A percentile compares a stretch with the other conserved stretches of the same genome.
These are phyloP conservation scores for Colletotrichum phormii DNA, from an alignment of 2,329 filamentous ascomycete species.

Conservation along the genomic window DNA sequence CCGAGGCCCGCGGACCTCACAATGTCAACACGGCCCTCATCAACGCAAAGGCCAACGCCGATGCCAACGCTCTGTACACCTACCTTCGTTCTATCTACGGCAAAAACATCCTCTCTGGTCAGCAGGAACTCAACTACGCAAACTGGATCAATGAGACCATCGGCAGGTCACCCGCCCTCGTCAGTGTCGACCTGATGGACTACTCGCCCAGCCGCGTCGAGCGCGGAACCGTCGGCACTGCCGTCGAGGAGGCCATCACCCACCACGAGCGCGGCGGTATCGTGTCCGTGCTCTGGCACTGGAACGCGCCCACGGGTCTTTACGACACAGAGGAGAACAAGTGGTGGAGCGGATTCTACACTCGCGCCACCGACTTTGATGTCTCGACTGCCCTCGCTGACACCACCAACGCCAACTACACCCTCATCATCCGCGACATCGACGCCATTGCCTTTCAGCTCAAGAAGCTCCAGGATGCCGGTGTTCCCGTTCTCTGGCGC, in stretches of 20 bases:
- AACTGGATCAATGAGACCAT: conserved; percentile 57
- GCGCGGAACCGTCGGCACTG: conserved; percentile 51
- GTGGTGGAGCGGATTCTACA: conserved; percentile 65
- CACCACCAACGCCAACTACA: conserved; percentile 58
- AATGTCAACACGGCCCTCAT: conserved; percentile 51
- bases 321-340: conserved; percentile 56
- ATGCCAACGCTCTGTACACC: conserved; percentile 51
- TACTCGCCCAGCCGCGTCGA: conserved; percentile 59
- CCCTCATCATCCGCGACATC: conserved; percentile 57
- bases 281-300: conserved; percentile 61
- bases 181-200: conserved; percentile 61
- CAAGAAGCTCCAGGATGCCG: conserved; percentile 54
- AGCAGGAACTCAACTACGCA: conserved; percentile 56
- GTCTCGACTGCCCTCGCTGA: conserved; percentile 54
- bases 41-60: conserved; percentile 50
- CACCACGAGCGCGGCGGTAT: conserved; percentile 57
- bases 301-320: conserved; percentile 59
- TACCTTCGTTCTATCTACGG: conserved; percentile 59
- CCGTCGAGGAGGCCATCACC: conserved; percentile 59
- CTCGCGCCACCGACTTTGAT: conserved; percentile 60
- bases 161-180: conserved; percentile 59
- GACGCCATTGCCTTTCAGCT: conserved; percentile 59
- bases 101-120: conserved; percentile 59
- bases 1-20: conserved; percentile 50
- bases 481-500: conserved; percentile 59